Base-by-base conservation (phyloP, 2,329 filamentous ascomycete genomes). In the Didymella sp. region DNA sequence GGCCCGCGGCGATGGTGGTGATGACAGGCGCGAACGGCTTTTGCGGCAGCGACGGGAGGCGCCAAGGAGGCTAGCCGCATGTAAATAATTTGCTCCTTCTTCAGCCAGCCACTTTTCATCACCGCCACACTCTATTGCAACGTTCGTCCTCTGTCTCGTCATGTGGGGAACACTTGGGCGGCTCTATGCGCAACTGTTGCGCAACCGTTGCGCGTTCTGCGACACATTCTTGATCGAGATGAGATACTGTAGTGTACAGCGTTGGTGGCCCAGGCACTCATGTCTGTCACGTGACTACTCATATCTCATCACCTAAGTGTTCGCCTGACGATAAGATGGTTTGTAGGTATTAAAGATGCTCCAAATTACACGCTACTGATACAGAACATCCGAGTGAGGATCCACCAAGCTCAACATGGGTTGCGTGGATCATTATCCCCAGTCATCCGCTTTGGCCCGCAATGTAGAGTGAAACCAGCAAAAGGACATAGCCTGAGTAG, bases 31-130 rank as follows among this genome's bases (percentile, higher is more conserved):
- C 35, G n/a, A 21, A 21, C 9, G n/a, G 46, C 15, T 11, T 15
- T 28, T 11, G n/a, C 25, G 46, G 25, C 46, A 24, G 37, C 25
- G 4, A 41, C 19, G 25, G 27, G 9, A 31, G 35, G 37, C 19
- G 35, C 37, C 46, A 50, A 42, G 27, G 17, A 24, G 13, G 22
- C 37, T 41, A 50, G 28, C 46, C 35, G n/a, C 17, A 31, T n/a
- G n/a, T 12, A 19, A 37, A 12, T 7, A 5, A 22, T 17, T 24
- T 30, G 24, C 43, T 24, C 21, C 13, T 22, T 15, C 4, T 13
- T 25, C 46, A 31, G 25, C 37, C 37, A 33, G 25, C 35, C 35
- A 30, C 13, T 35, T 15, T 31, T 19, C 19, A 30, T 30, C 21
- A 27, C 22, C 22, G 17, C 27, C 17, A 37, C 46, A 41, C 15